These are phyloP conservation scores for Golubevia sp. DNA, from an alignment of 1,284 basidiomycete genomes.

Conservation along the genomic window DNA sequence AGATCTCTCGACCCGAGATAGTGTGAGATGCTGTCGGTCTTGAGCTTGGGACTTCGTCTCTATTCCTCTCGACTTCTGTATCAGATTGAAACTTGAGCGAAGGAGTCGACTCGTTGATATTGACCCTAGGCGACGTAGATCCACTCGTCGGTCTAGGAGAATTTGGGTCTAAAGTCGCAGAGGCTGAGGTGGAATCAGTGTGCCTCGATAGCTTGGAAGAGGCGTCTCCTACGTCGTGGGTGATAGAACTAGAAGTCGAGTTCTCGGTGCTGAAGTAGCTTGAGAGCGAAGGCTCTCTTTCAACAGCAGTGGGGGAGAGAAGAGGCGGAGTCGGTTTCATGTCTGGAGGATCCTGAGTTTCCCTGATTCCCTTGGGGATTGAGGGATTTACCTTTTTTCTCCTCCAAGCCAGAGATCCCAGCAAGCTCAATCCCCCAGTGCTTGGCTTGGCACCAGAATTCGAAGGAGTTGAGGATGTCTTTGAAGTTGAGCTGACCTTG, in stretches of 20 bases:
- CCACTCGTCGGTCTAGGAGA: too few species aligned
- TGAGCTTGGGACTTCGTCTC: too few species aligned
- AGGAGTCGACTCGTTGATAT: not conserved
- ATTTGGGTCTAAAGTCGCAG: not conserved
- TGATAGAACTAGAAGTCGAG: not conserved
- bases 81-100: not conserved
- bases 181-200: not conserved
- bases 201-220: not conserved
- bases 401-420: slow-evolving; percentile 18
- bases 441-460: not conserved
- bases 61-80: not conserved
- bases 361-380: not conserved
- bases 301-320: not conserved
- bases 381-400: slow-evolving; percentile 8
- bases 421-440: slow-evolving; percentile 5
- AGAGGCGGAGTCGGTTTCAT: not conserved
- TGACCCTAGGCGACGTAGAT: not conserved
- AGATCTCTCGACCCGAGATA: slow-evolving; percentile 7
- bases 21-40: slow-evolving; percentile 7
- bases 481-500: not conserved
- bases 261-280: not conserved
- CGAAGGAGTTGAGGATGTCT: not conserved
- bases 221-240: too few species aligned
- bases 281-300: too few species aligned
- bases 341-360: not conserved